Evolutionary conservation across 805 yeast species (phyloP), one percentile per base, ranked within the genome.

Genomic region (Yarrowia keelungensis): DNA sequence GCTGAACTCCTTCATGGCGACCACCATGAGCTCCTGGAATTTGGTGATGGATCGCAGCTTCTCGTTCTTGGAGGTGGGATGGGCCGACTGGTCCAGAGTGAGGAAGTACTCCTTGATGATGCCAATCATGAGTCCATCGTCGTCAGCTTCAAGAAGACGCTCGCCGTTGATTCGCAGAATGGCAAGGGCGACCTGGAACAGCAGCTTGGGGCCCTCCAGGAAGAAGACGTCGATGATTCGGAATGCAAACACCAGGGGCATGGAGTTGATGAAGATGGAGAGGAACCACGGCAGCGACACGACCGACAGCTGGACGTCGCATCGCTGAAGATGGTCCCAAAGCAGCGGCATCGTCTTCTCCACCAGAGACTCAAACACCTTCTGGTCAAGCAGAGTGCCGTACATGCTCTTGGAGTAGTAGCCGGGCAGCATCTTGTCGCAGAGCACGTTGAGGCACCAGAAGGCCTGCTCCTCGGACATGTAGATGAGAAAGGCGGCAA

Each of bases 381-480:
- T 86, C 80, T 95, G 99, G 76, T 95, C 99, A 45, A 95, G 81
- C 39, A 95, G 80, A 0, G 97, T 95, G 35, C 99, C 99, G 75
- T 94, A 94, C 99, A 95, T 95, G 0, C 98, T 94, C 74, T 87
- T 91, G 2, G 98, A 93, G 75, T 95, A 95, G 78, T 95, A 95
- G 0, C 99, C 99, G 0, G 98, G 98, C 3, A 92, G 90, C 70
- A 90, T 85, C 47, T 87, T 84, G 70, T 92, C 97, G 79, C 98
- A 92, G 2, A 95, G 78, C 16, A 86, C 85, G 68, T 87, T 86
- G 69, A 95, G 82, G 69, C 94, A 86, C 98, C 98, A 95, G 75
- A 92, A 95, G 0, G 97, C 98, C 78, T 95, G 98, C 72, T 94
- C 99, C 77, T 95, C 99, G 9, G 96, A 89, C 89, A 91, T 92